Conservation (phyloP, 2,329 filamentous ascomycete species). For the Clonostachys rhizophaga region DNA sequence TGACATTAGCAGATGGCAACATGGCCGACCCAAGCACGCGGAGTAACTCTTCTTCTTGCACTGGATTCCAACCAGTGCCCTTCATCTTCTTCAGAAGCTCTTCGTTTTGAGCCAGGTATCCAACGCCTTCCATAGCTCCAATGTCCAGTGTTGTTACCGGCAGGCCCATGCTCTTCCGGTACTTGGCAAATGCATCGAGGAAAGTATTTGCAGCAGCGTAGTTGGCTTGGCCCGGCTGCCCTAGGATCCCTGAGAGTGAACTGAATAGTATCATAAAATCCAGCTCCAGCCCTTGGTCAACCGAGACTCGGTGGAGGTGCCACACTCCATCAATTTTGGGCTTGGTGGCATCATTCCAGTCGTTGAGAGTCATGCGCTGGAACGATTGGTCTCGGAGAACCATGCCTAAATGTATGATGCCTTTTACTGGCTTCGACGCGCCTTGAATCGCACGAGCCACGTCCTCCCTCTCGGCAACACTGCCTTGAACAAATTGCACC, state of each 20-base stretch:
- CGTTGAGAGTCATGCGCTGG: conserved; percentile 22
- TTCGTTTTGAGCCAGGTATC: conserved; percentile 43
- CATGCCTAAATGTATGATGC: conserved; percentile 13
- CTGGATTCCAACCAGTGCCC: conserved; percentile 24
- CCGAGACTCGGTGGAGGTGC: conserved; percentile 26
- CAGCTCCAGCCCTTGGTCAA: conserved; percentile 10
- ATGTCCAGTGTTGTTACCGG: conserved; percentile 45
- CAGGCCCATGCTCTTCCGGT: conserved; percentile 30
- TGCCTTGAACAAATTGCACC: conserved; percentile 13
- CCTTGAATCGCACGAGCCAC: conserved; percentile 7
- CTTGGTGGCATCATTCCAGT: conserved; percentile 20
- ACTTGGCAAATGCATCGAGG: conserved; percentile 24
- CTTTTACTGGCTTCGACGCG: conserved; percentile 7
- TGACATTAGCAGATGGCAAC: background rate
- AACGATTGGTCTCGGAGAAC: conserved; percentile 18
- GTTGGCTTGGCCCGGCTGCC: conserved; percentile 22
- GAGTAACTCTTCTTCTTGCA: conserved; percentile 22
- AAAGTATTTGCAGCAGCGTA: conserved; percentile 33
- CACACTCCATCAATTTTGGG: conserved; percentile 32
- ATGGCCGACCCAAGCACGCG: conserved; percentile 15
- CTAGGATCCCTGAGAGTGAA: conserved; percentile 24
- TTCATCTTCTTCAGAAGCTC: conserved; percentile 26
- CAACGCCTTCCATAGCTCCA: conserved; percentile 43
- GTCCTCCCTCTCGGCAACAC: conserved; percentile 21
- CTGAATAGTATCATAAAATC: conserved; percentile 38